These are phyloP conservation scores for Centrapalus pauciflorus DNA, from an alignment of 129 eudicot species.

Conservation along the genomic window DNA sequence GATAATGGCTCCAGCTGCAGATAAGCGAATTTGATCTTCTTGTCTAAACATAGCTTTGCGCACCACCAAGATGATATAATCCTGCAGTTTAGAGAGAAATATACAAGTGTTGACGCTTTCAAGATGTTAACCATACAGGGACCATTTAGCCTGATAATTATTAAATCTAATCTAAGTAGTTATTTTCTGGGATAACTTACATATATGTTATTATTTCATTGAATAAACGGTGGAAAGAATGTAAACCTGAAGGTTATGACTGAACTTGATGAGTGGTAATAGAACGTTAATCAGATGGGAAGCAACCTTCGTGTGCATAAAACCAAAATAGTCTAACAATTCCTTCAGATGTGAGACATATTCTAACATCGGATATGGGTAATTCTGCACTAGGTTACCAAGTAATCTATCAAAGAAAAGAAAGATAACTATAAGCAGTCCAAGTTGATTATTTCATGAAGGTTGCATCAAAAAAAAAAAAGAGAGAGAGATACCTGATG, in stretches of 20 bases:
- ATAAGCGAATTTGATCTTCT: constrained; percentile 63
- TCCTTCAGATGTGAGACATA: constrained; percentile 67
- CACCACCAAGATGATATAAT: constrained; percentile 65
- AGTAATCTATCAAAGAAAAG: constrained; percentile 39
- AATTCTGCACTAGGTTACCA: constrained; percentile 41
- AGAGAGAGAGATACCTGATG: constrained; percentile 38
- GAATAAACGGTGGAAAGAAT: constrained; percentile 4
- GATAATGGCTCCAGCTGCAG: constrained; percentile 60
- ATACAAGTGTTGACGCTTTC: neutral
- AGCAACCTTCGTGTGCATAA: constrained; percentile 54
- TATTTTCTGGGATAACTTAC: neutral
- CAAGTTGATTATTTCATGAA: neutral
- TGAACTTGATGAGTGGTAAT: constrained; percentile 58
- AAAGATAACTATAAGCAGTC: neutral
- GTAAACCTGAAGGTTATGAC: constrained; percentile 68
- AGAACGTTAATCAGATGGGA: constrained; percentile 44
- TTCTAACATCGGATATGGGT: constrained; percentile 64
- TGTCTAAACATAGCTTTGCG: constrained; percentile 80
- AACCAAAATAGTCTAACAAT: constrained; percentile 67
- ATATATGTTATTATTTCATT: neutral
- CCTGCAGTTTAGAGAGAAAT: constrained; percentile 32
- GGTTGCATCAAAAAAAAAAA: neutral
- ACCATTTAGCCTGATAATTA: neutral
- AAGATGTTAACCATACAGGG: too few species aligned
- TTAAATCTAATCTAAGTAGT: neutral